Evolutionary conservation across 2,329 filamentous ascomycete species (phyloP).

Genomic region (Leptodontidium sp.): DNA sequence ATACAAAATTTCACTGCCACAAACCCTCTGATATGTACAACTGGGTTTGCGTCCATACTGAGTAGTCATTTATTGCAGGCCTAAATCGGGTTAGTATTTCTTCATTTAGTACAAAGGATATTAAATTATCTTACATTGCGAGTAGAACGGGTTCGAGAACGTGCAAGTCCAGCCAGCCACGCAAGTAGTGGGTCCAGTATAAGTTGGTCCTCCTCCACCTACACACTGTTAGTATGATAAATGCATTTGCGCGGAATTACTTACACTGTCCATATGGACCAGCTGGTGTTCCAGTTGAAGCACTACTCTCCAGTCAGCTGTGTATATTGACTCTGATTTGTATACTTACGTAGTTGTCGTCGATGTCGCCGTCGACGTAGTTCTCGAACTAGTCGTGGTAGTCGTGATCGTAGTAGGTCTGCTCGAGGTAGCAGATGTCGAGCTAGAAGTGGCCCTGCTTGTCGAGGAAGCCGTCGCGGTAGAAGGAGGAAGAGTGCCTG

Average conservation of each 20-base stretch:
- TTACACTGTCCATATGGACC: constrained; percentile 21
- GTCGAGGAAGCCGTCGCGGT: constrained; percentile 28
- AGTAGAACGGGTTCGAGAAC: constrained; percentile 33
- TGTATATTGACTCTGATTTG: too few species aligned
- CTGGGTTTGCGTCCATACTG: background rate
- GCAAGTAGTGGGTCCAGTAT: constrained; percentile 32
- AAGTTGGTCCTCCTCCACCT: constrained; percentile 29
- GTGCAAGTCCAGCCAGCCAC: constrained; percentile 33
- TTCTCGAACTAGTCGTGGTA: constrained; percentile 16
- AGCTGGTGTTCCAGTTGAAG: constrained; percentile 7
- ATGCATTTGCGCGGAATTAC: background rate
- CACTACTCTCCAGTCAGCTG: constrained; percentile 6
- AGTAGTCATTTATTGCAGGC: background rate
- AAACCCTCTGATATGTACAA: background rate
- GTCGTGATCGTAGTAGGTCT: background rate
- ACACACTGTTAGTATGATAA: background rate
- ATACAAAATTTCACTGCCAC: background rate
- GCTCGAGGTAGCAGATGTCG: constrained; percentile 4
- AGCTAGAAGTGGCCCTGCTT: constrained; percentile 1
- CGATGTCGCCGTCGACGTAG: constrained; percentile 4
- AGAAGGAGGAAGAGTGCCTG: constrained; percentile 38
- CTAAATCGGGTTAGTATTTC: background rate
- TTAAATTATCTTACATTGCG: constrained; percentile 27
- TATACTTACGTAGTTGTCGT: constrained; percentile 1
- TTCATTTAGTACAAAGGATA: background rate